These are phyloP conservation scores for Debaryomyces prosopidis DNA, from an alignment of 805 yeast genomes.

Conservation along the genomic window DNA sequence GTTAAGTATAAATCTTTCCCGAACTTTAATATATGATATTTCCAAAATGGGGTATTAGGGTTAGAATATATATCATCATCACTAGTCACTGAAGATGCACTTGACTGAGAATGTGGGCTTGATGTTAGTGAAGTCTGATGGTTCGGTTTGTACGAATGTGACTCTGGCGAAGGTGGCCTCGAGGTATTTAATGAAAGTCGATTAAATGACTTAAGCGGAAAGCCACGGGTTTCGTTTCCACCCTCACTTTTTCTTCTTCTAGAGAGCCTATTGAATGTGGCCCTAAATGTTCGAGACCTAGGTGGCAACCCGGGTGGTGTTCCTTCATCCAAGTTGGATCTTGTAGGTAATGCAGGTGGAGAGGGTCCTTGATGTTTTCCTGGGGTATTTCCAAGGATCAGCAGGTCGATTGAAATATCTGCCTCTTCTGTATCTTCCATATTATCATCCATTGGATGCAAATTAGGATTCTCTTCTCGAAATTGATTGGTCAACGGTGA, in stretches of 20 bases:
- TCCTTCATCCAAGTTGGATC: neutral
- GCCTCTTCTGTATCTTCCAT: slow-evolving; percentile 2
- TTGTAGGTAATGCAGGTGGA: neutral
- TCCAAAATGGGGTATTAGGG: slow-evolving; percentile 46
- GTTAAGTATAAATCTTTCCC: slow-evolving; percentile 60
- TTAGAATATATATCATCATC: neutral
- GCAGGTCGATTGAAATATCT: slow-evolving; percentile 1
- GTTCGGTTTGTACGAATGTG: neutral
- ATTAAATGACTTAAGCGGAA: slow-evolving; percentile 1
- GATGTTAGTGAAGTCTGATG: neutral
- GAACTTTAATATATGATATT: slow-evolving; percentile 59
- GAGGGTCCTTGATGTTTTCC: neutral
- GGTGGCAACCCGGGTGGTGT: neutral
- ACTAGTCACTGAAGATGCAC: neutral
- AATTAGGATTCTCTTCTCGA: slow-evolving; percentile 26
- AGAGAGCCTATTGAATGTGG: neutral
- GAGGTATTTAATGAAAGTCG: slow-evolving; percentile 5
- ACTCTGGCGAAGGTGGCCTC: neutral
- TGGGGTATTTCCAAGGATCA: neutral
- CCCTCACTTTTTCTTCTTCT: neutral
- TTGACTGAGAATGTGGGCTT: neutral
- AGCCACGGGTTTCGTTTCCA: neutral
- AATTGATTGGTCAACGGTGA: slow-evolving; percentile 22
- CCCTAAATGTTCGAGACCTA: neutral
- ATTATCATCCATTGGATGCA: slow-evolving; percentile 17